Evolutionary conservation across 2,329 filamentous ascomycete genomes (phyloP), one percentile per base, ranked within the genome.

Genomic region (Eutypa lata): DNA sequence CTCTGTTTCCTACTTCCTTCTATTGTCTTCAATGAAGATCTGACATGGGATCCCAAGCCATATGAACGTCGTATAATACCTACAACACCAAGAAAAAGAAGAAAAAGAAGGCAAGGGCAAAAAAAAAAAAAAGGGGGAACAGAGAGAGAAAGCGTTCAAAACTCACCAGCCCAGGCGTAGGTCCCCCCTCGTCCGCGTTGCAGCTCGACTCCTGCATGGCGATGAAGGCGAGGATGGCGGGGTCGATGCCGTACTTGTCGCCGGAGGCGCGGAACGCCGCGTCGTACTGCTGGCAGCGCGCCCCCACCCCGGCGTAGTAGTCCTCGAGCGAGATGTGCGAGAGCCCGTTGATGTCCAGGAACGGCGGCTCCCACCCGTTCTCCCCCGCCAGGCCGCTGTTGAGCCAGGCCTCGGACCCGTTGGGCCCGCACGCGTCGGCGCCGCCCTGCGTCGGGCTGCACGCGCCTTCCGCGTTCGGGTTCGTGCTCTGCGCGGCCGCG

Each of bases 151-250:
- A 31, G 26, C 5, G 26, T 5, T 6, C 5, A 31, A 14, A 16
- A 38, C 35, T 38, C 13, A 38, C 35, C 35, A 71, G 56, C 6
- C 70, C 68, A 0, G 68, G 68, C 6, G 68, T 71, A 2, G 64
- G 61, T 0, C 65, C 65, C n/a, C 67, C 66, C 2, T 61, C 66
- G 47, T 68, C 55, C 26, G 68, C 65, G 50, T 69, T 68, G 63
- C 68, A 72, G 18, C 62, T 67, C 7, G 66, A 69, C 56, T 71
- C 69, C 50, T 70, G 69, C 65, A 69, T 68, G 24, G 69, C 67
- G 47, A 71, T 62, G 50, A 70, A 66, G 44, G 69, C 68, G 2
- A 70, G 61, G 45, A 70, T 62, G 18, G 66, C 68, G 3, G 66
- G 66, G 48, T 69, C 64, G 47, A 71, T 64, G 53, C 58, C 55